Evolutionary conservation across 345 rosid species (phyloP), one percentile per base, ranked within the genome.

Genomic region (Syzygium oleosum): DNA sequence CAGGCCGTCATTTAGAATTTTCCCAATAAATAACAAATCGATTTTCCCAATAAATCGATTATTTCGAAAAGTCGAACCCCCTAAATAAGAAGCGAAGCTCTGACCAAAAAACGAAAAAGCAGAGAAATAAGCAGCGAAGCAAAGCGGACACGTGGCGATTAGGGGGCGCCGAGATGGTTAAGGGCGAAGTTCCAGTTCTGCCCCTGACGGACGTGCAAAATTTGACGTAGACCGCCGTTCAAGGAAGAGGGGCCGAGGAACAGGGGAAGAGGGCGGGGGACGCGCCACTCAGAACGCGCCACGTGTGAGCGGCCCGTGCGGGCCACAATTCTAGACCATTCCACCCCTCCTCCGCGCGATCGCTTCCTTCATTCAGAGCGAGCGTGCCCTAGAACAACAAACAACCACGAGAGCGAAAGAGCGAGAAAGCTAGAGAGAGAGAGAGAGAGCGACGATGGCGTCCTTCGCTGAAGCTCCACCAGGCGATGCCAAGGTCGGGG

Each of bases 401-500:
- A 52, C 53, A 3, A 3, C 29, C 56, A 79, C 54, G 49, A 52
- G 49, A 85, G 34, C 61, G n/a, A 9, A 27, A 31, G 49, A 56
- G n/a, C 73, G 14, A 65, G 13, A 51, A 41, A 34, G 58, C 43
- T 34, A 29, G 29, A 38, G 8, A 2, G 52, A 65, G 56, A 52
- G 53, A 87, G 51, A 58, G 68, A 34, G 80, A 19, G 29, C 85
- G 85, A 58, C 58, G 85, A 97, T 97, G 99, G 98, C 98, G 87
- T 90, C 98, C 55, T 96, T 96, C 89, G 90, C 89, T n/a, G 89
- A 95, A 92, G 99, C 99, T 34, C 99, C 99, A 3, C 93, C 98
- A 7, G 99, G 99, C 51, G 51, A 96, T 84, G n/a, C 91, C 0
- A 93, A 94, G 87, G 89, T 91, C 58, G 98, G 99, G 51, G 99